Conservation (phyloP, 2,329 filamentous ascomycete species). For the Exophiala sideris region DNA sequence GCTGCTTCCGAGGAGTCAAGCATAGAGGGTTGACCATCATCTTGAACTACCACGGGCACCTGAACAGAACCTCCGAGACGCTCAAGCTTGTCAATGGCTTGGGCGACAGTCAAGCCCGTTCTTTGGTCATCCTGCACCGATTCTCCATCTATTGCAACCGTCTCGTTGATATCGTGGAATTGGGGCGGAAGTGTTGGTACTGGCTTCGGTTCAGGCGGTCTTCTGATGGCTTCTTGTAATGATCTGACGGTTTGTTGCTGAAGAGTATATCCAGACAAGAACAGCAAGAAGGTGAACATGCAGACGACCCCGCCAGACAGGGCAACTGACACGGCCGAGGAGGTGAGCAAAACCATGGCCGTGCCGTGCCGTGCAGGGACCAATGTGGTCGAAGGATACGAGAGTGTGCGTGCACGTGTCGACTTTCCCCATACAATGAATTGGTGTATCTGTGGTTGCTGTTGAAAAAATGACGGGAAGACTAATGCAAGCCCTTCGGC, state of each 20-base stretch:
- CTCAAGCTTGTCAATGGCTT: not conserved
- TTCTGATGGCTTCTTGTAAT: constrained; percentile 69
- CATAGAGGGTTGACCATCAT: not conserved
- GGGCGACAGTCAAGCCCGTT: not conserved
- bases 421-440: too few relatives aligned
- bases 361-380: constrained; percentile 3
- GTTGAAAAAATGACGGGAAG: too few relatives aligned
- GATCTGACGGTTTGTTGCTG: constrained; percentile 81
- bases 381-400: not conserved
- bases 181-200: constrained; percentile 25
- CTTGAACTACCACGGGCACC: constrained; percentile 1
- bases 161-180: constrained; percentile 24
- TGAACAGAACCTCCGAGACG: constrained; percentile 1
- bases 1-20: not conserved
- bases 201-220: constrained; percentile 39
- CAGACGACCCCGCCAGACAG: constrained; percentile 55
- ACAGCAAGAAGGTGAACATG: constrained; percentile 75
- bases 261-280: constrained; percentile 80
- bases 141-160: constrained; percentile 4
- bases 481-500: too few relatives aligned
- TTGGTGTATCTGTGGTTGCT: too few relatives aligned
- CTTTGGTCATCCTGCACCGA: not conserved
- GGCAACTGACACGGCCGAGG: constrained; percentile 43
- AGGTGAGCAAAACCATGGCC: constrained; percentile 45
- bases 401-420: not conserved